Evolutionary conservation across 2,329 filamentous ascomycete species (phyloP).

Genomic region (Aspergillus nomiae): DNA sequence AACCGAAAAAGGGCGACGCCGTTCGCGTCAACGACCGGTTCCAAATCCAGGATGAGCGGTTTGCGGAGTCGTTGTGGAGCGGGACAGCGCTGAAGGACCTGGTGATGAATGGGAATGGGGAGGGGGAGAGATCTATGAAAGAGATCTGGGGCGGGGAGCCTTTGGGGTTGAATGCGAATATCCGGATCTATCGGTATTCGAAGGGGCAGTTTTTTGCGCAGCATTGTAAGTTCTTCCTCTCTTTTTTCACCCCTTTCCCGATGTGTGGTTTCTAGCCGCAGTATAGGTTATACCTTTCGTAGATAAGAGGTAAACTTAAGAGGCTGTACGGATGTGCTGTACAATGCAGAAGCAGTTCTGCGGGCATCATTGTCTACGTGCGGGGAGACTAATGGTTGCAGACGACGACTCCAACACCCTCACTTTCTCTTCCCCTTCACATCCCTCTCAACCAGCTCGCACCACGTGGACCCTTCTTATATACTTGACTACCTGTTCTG

Average conservation of each 20-base stretch:
- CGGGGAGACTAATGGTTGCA: constrained; percentile 35
- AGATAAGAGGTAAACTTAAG: background rate
- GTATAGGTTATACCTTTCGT: background rate
- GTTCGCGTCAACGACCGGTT: constrained; percentile 87
- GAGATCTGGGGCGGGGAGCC: constrained; percentile 75
- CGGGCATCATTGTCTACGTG: background rate
- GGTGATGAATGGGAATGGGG: constrained; percentile 36
- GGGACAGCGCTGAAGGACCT: constrained; percentile 72
- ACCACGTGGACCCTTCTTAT: constrained; percentile 92
- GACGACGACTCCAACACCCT: constrained; percentile 86
- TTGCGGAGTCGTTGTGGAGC: constrained; percentile 76
- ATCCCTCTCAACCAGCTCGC: constrained; percentile 54
- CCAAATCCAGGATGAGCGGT: constrained; percentile 73
- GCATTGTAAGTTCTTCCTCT: constrained; percentile 68
- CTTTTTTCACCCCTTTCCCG: constrained; percentile 4
- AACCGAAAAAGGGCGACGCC: constrained; percentile 78
- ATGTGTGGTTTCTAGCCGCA: background rate
- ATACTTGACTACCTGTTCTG: constrained; percentile 81
- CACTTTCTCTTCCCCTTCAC: constrained; percentile 53
- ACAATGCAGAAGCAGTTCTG: background rate
- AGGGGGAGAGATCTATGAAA: constrained; percentile 29
- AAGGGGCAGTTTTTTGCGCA: constrained; percentile 89
- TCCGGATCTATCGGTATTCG: constrained; percentile 83
- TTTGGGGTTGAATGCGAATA: constrained; percentile 84
- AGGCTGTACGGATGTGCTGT: background rate